Evolutionary conservation across 108 stramenopile species (phyloP), one percentile per base, ranked within the genome.

Genomic region (Aurantiochytrium sp.): DNA sequence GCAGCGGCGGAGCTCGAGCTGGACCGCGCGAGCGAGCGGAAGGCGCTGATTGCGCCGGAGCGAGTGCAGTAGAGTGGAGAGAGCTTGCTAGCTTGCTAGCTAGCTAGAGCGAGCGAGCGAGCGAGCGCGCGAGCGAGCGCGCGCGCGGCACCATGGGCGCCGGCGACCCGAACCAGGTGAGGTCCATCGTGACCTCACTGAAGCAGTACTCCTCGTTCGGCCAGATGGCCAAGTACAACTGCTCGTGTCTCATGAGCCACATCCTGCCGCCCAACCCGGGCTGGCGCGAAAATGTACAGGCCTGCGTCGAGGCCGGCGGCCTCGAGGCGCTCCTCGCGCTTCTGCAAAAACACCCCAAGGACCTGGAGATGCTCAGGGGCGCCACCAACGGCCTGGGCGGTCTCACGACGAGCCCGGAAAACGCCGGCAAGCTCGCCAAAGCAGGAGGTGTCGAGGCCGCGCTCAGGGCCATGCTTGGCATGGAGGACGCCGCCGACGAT

Each of bases 251-350:
- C 43, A 83, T 83, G 76, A 83, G 76, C 28, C 76, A 83, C 76
- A 83, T 83, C 76, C 45, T 53, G 19, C 76, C 76, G 51, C 76
- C 76, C 6, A 83, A 47, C 76, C 49, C 51, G 10, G 76, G 76
- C 18, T 83, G 76, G 76, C 12, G 76, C 10, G 89, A 88, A n/a
- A 90, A 90, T 58, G 53, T 89, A 59, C 10, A 29, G 29, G 58
- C 87, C 23, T 53, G 51, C 29, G 57, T 88, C 23, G 42, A 35
- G 19, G n/a, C 60, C 14, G 89, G 88, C 55, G 89, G 89, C 60
- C 12, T 90, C 8, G 88, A 58, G 18, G 72, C 89, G 42, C 5
- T 90, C 83, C 28, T 90, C 23, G 89, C 6, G n/a, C 51, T 83
- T 12, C 3, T 83, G n/a, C 6, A 53, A 8, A 6, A 83, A 23